These are phyloP conservation scores for Coccinonectria pachysandricola DNA, from an alignment of 2,329 filamentous ascomycete genomes.

Conservation along the genomic window DNA sequence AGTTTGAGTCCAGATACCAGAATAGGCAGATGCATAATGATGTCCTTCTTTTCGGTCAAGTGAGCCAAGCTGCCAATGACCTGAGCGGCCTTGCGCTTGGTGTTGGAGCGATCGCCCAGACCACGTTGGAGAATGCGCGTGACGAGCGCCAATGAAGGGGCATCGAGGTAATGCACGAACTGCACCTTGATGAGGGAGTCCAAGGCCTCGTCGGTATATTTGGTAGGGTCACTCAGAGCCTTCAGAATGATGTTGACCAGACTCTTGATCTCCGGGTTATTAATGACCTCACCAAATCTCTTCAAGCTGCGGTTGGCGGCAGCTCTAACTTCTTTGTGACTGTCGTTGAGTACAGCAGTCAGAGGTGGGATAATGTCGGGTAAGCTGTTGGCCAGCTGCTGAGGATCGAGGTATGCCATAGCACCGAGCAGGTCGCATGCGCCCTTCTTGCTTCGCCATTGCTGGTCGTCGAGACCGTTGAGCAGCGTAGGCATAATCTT, in stretches of 20 bases:
- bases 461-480: slow-evolving; percentile 83
- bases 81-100: slow-evolving; percentile 91
- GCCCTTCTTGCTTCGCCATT: slow-evolving; percentile 98
- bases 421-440: slow-evolving; percentile 93
- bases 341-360: slow-evolving; percentile 90
- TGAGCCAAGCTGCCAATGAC: slow-evolving; percentile 97
- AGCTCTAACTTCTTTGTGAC: slow-evolving; percentile 88
- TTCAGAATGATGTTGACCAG: slow-evolving; percentile 87
- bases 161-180: slow-evolving; percentile 96
- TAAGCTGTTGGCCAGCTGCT: slow-evolving; percentile 83
- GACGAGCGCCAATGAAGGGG: slow-evolving; percentile 86
- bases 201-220: slow-evolving; percentile 89
- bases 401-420: slow-evolving; percentile 96
- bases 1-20: slow-evolving; percentile 81
- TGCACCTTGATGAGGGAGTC: slow-evolving; percentile 96
- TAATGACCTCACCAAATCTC: slow-evolving; percentile 96
- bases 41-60: slow-evolving; percentile 90
- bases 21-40: slow-evolving; percentile 82
- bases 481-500: slow-evolving; percentile 85
- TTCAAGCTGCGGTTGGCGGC: slow-evolving; percentile 94
- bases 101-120: slow-evolving; percentile 79
- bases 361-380: slow-evolving; percentile 95
- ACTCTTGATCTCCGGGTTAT: slow-evolving; percentile 91
- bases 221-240: slow-evolving; percentile 93
- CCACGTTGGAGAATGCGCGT: slow-evolving; percentile 93